A percentile compares a stretch with the other conserved stretches of the same genome.
Conservation (phyloP, 2,329 filamentous ascomycete species). For the Colletotrichum navitas region DNA sequence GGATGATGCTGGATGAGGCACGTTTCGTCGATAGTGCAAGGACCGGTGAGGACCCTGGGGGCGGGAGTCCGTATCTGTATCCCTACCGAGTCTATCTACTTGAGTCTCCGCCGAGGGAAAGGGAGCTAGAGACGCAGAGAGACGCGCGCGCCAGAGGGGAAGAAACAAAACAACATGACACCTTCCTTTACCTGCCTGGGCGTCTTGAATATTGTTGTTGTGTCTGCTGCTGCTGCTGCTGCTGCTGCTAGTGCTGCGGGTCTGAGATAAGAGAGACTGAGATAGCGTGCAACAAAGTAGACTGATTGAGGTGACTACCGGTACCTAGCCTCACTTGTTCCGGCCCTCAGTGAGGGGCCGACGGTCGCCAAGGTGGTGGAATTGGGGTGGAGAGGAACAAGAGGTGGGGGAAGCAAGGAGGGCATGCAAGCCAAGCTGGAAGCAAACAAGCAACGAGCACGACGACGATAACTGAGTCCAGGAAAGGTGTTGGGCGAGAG, state of each 20-base stretch:
- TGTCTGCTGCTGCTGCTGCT: neutral
- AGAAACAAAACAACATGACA: neutral
- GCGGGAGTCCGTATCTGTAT: neutral
- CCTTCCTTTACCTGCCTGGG: neutral
- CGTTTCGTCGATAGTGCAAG: conserved; percentile 35
- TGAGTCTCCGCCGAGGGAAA: neutral
- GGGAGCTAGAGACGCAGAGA: neutral
- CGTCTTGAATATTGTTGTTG: conserved; percentile 5
- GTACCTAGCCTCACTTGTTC: neutral
- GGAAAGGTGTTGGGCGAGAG: too few relatives aligned
- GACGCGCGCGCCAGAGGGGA: neutral
- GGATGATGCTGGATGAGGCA: conserved; percentile 30
- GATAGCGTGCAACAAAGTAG: neutral
- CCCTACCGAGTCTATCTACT: neutral
- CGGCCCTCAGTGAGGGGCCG: conserved; percentile 2
- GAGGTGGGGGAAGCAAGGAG: neutral
- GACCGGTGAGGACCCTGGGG: neutral
- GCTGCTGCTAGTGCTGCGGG: conserved; percentile 2
- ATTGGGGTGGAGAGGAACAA: neutral
- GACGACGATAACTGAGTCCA: neutral
- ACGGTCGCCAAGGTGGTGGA: conserved; percentile 1
- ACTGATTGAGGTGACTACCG: neutral
- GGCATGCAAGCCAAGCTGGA: neutral
- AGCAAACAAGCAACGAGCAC: conserved; percentile 11
- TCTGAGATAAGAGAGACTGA: conserved; percentile 14